Evolutionary conservation across 768 basidiomycete species (phyloP).

Genomic region (Candolleomyces eurysporus): DNA sequence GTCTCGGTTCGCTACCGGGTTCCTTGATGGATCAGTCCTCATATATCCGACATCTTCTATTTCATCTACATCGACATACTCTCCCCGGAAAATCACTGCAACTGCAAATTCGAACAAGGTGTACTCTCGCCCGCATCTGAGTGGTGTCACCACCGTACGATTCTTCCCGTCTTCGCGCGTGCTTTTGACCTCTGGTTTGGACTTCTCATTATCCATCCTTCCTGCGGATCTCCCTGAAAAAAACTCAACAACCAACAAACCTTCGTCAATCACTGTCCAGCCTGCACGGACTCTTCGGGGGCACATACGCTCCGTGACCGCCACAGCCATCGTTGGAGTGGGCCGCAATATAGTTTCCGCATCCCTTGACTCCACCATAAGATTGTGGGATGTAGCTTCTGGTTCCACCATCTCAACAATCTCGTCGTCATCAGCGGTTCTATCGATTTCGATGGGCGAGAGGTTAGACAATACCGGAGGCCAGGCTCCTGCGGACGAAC

Average conservation of each 20-base stretch:
- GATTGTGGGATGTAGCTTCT: slow-evolving; percentile 70
- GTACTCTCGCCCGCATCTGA: slow-evolving; percentile 45
- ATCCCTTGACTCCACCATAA: slow-evolving; percentile 65
- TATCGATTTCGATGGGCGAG: slow-evolving; percentile 44
- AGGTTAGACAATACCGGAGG: slow-evolving; percentile 27
- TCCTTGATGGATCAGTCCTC: slow-evolving; percentile 56
- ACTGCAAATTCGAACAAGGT: slow-evolving; percentile 22
- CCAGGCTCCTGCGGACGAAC: slow-evolving; percentile 22
- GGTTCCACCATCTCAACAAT: slow-evolving; percentile 48
- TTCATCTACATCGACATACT: slow-evolving; percentile 15
- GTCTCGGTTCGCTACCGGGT: slow-evolving; percentile 57
- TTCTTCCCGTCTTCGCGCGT: slow-evolving; percentile 76
- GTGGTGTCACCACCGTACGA: slow-evolving; percentile 51
- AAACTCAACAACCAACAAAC: slow-evolving; percentile 8
- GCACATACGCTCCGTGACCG: slow-evolving; percentile 65
- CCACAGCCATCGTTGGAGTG: slow-evolving; percentile 58
- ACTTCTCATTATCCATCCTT: slow-evolving; percentile 65
- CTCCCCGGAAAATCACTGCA: slow-evolving; percentile 20
- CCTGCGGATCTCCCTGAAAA: slow-evolving; percentile 48
- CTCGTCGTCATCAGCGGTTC: slow-evolving; percentile 37
- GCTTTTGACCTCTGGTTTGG: slow-evolving; percentile 64
- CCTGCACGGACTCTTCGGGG: slow-evolving; percentile 64
- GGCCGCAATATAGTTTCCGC: slow-evolving; percentile 68
- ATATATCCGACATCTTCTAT: slow-evolving; percentile 40
- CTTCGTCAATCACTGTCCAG: slow-evolving; percentile 25